A percentile compares a stretch with the other conserved stretches of the same genome.
phyloP scores from a whole-genome alignment of 345 rosid genomes.

The Bruguiera parviflora region DNA sequence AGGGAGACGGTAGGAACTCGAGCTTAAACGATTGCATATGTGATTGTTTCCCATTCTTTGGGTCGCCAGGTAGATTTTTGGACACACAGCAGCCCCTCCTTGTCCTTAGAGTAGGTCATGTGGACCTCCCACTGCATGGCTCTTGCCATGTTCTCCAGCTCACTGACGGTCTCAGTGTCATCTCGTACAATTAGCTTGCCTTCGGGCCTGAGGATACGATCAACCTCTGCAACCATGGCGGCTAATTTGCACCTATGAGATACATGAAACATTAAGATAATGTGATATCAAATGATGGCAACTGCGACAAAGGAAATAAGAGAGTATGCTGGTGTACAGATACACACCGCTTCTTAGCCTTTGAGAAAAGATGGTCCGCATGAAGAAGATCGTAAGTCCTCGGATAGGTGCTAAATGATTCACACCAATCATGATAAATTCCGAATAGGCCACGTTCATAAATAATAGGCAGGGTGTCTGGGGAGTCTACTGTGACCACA shows the following conservation, averaged over 20 bases:
- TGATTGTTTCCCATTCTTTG: conserved; percentile 48
- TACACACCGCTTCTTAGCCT: conserved; percentile 60
- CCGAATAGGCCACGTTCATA: conserved; percentile 93
- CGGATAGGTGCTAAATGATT: conserved; percentile 94
- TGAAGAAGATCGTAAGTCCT: conserved; percentile 94
- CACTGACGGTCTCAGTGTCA: conserved; percentile 49
- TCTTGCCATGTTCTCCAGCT: conserved; percentile 56
- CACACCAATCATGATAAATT: conserved; percentile 95
- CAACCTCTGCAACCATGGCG: conserved; percentile 76
- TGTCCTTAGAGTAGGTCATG: conserved; percentile 68
- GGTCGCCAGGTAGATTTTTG: conserved; percentile 90
- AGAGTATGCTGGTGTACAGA: not conserved
- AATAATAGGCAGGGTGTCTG: conserved; percentile 88
- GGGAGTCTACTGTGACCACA: conserved; percentile 77
- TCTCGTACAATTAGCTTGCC: conserved; percentile 85
- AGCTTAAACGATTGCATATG: conserved; percentile 54
- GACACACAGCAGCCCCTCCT: conserved; percentile 79
- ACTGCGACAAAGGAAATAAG: not conserved
- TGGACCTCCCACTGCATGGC: conserved; percentile 85
- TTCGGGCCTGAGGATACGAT: conserved; percentile 79
- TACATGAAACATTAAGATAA: not conserved
- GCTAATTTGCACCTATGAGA: conserved; percentile 60
- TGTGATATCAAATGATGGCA: not conserved
- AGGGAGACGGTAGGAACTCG: not conserved
- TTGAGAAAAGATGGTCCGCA: conserved; percentile 94